These are phyloP conservation scores for Microstegium vimineum DNA, from an alignment of 176 grass and related monocot genomes.

Conservation along the genomic window DNA sequence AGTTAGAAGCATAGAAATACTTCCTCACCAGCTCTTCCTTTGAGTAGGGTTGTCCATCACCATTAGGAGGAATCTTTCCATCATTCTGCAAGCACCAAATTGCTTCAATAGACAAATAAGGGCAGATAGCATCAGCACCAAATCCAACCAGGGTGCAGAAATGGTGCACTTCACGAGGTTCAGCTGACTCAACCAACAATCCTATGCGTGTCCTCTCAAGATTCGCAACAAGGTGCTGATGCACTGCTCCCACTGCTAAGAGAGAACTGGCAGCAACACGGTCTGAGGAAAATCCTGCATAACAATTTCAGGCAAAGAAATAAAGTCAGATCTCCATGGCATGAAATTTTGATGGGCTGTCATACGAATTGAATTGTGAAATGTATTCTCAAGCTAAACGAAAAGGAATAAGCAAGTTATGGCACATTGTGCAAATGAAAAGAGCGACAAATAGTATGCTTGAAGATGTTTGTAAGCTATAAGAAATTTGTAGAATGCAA, in stretches of 20 bases:
- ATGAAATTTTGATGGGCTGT: not conserved
- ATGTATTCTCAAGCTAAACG: not conserved
- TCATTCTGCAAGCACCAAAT: constrained; percentile 93
- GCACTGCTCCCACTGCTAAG: constrained; percentile 93
- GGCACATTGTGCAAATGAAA: not conserved
- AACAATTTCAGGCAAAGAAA: constrained; percentile 21
- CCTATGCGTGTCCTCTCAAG: constrained; percentile 84
- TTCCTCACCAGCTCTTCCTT: constrained; percentile 65
- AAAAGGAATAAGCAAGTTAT: not conserved
- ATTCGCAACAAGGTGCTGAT: constrained; percentile 94
- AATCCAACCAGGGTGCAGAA: constrained; percentile 94
- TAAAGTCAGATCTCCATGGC: not conserved
- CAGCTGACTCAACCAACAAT: constrained; percentile 83
- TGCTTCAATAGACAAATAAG: constrained; percentile 82
- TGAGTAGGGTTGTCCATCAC: constrained; percentile 44
- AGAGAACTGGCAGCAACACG: constrained; percentile 86
- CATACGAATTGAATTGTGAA: not conserved
- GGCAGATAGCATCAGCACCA: constrained; percentile 96
- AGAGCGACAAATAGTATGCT: not conserved
- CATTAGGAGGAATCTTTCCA: constrained; percentile 74
- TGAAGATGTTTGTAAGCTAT: not conserved
- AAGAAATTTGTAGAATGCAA: not conserved
- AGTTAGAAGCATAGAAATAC: constrained; percentile 89
- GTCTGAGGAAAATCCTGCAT: constrained; percentile 73
- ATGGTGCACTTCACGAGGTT: constrained; percentile 98